These are phyloP conservation scores for Camellia lanceoleosa DNA, from an alignment of 148 eudicot genomes.

Conservation along the genomic window DNA sequence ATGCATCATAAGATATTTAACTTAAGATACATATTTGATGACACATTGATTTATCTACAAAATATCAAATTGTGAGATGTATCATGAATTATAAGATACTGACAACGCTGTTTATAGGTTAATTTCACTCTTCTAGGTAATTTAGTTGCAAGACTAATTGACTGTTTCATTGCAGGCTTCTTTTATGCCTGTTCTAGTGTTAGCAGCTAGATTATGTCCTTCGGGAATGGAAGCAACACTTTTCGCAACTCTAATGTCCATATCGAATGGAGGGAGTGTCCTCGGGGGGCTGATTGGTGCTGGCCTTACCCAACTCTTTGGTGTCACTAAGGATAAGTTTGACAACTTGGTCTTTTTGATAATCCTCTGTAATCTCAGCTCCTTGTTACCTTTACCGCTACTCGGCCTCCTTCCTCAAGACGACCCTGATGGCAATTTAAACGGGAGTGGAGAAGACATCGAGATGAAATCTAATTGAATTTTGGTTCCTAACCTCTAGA, in stretches of 20 bases:
- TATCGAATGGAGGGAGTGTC: conserved; percentile 89
- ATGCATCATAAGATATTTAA: too few relatives aligned
- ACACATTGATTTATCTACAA: too few relatives aligned
- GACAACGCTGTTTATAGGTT: not conserved
- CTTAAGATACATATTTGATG: too few relatives aligned
- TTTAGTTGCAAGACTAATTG: not conserved
- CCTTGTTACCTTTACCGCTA: conserved; percentile 84
- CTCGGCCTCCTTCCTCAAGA: conserved; percentile 76
- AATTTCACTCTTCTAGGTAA: not conserved
- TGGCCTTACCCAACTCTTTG: conserved; percentile 80
- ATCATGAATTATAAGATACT: too few relatives aligned
- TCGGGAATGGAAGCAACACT: conserved; percentile 97
- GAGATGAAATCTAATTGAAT: conserved; percentile 73
- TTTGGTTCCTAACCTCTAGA: not conserved
- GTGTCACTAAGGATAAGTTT: conserved; percentile 79
- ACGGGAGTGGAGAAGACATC: conserved; percentile 45
- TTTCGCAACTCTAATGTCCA: conserved; percentile 96
- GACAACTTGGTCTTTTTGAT: conserved; percentile 70
- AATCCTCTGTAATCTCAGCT: conserved; percentile 85
- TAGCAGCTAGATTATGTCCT: conserved; percentile 92
- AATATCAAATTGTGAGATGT: too few relatives aligned
- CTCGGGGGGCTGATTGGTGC: conserved; percentile 90
- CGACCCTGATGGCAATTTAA: conserved; percentile 32
- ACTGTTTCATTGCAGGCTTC: conserved; percentile 58
- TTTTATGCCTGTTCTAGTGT: conserved; percentile 95